Base-by-base conservation (phyloP, 345 rosid species). In the Eucalyptus marginata region DNA sequence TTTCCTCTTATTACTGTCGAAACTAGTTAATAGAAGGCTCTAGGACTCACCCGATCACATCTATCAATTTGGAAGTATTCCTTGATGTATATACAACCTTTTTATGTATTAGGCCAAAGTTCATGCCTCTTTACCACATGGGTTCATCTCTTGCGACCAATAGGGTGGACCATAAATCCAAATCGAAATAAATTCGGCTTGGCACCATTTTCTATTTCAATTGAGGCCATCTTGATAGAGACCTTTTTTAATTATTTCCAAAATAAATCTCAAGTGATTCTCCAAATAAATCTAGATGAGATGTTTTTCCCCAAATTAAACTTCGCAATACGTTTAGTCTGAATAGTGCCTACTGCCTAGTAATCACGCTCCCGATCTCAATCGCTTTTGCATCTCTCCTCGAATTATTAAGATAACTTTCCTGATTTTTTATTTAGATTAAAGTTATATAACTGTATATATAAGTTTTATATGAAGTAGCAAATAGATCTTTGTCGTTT, bases 301-400 rank as follows among this genome's bases (percentile, higher is more conserved):
- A 59, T 1, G 4, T 59, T 59, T 59, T 59, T 27, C 16, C 31
- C 68, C 31, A 59, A 59, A 59, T 27, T 14, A 59, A 59, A 59
- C 16, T 59, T 6, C 68, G 0, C 15, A 12, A 11, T 27, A 14
- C 0, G 17, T 10, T 29, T 5, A 3, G 33, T 29, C 7, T 62
- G 33, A 62, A 62, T 62, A 29, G 27, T 62, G 68, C 68, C 16
- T 62, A 27, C 4, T 62, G 17, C 68, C 68, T 6, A 13, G 33
- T 62, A 62, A 62, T 29, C 17, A 27, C 2, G 13, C 33, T 62
- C 15, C 8, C 16, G 1, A 62, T 62, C 68, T 29, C n/a, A 62
- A 12, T 62, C 68, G 29, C 33, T 62, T 62, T 29, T 59, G 31
- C 68, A 29, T 62, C 68, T 62, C 68, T 62, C 68, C 31, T 59